Evolutionary conservation across 2,329 filamentous ascomycete genomes (phyloP).

Genomic region (Pseudogymnoascus sp.): DNA sequence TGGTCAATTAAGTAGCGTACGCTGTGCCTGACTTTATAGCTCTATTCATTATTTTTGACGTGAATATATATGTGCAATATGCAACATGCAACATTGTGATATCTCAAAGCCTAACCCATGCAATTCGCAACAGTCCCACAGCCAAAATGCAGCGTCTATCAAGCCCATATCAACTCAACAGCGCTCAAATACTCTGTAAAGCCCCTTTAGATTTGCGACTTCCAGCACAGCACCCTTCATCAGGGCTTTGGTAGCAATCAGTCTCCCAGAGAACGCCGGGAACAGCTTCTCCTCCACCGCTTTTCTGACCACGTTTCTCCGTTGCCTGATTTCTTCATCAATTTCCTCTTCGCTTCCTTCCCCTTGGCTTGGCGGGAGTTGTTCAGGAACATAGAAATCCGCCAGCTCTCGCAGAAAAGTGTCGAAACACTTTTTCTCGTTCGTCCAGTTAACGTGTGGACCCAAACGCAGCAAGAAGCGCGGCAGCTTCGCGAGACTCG

Average conservation of each 20-base stretch:
- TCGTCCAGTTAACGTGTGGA: constrained; percentile 78
- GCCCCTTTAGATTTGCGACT: constrained; percentile 81
- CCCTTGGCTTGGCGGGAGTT: constrained; percentile 52
- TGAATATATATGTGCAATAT: neutral
- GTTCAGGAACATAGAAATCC: constrained; percentile 83
- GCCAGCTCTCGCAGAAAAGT: constrained; percentile 81
- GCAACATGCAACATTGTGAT: neutral
- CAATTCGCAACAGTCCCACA: neutral
- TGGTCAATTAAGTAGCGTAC: neutral
- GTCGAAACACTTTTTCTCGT: constrained; percentile 80
- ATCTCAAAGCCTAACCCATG: neutral
- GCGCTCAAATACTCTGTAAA: constrained; percentile 92
- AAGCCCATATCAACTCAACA: constrained; percentile 49
- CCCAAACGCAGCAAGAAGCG: constrained; percentile 82
- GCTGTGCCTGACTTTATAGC: constrained; percentile 1
- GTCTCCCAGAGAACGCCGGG: constrained; percentile 73
- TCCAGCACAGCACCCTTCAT: constrained; percentile 72
- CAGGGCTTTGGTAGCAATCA: constrained; percentile 74
- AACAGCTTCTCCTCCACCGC: constrained; percentile 83
- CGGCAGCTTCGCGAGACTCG: constrained; percentile 77
- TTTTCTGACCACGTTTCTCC: constrained; percentile 63
- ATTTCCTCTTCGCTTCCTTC: constrained; percentile 35
- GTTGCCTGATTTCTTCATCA: constrained; percentile 43
- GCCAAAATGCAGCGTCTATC: neutral
- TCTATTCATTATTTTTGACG: constrained; percentile 2